Percentiles rank a stretch among this genome's conserved stretches.
Conservation (phyloP, 179 eudicot genomes). For the Beta corolliflora region DNA sequence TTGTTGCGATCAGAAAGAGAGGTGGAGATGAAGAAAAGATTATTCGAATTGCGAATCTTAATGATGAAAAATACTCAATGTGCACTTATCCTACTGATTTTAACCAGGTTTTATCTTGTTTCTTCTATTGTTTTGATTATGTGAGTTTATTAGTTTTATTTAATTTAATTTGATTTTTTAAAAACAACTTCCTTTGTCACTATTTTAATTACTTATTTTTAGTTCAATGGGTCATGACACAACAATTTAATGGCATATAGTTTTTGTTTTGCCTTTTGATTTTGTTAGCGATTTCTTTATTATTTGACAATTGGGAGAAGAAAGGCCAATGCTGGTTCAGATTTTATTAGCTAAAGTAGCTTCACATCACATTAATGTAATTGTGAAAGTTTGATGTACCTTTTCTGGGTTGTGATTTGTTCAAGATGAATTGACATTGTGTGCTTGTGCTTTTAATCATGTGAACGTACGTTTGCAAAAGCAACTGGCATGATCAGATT, state of each 20-base stretch:
- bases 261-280: too few relatives aligned
- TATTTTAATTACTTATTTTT: too few relatives aligned
- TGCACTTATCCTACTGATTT: constrained; percentile 88
- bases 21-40: constrained; percentile 49
- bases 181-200: too few relatives aligned
- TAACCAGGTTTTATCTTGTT: constrained; percentile 51
- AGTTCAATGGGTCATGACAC: too few relatives aligned
- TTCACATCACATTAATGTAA: too few relatives aligned
- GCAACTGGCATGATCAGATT: too few relatives aligned
- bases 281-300: too few relatives aligned
- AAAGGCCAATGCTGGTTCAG: too few relatives aligned
- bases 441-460: not conserved
- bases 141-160: not conserved
- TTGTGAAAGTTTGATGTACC: too few relatives aligned
- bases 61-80: constrained; percentile 61
- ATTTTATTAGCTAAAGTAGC: too few relatives aligned
- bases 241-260: too few relatives aligned
- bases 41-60: constrained; percentile 70
- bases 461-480: not conserved
- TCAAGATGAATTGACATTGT: not conserved
- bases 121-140: not conserved
- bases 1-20: constrained; percentile 69
- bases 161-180: not conserved
- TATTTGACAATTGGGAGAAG: too few relatives aligned
- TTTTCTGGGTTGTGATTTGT: not conserved